phyloP scores from a whole-genome alignment of 176 grass and related monocot species.

The Triticum timopheevii region DNA sequence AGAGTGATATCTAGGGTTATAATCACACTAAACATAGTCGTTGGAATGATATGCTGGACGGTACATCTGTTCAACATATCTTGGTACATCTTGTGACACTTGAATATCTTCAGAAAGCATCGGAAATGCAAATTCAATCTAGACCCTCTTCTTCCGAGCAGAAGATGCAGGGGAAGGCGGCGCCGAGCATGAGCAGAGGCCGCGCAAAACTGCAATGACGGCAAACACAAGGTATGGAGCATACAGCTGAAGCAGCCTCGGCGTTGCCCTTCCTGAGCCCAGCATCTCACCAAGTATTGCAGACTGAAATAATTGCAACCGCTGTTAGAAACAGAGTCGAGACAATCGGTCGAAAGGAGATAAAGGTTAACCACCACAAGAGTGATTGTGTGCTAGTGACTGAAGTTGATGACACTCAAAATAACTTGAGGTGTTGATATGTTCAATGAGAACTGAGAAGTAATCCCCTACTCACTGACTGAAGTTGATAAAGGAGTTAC shows the following conservation, averaged over 20 bases:
- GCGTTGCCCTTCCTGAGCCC: slow-evolving; percentile 61
- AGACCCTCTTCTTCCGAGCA: slow-evolving; percentile 58
- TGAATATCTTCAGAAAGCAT: background rate
- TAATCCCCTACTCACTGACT: too few relatives aligned
- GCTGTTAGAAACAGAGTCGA: background rate
- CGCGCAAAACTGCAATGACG: slow-evolving; percentile 40
- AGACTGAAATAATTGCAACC: slow-evolving; percentile 42
- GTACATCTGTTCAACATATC: background rate
- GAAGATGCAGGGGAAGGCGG: background rate
- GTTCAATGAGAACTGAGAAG: too few relatives aligned
- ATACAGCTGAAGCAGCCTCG: slow-evolving; percentile 59
- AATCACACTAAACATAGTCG: too few relatives aligned
- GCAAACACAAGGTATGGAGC: slow-evolving; percentile 43
- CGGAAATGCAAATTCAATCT: slow-evolving; percentile 1
- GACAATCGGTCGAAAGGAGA: background rate
- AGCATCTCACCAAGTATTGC: slow-evolving; percentile 58
- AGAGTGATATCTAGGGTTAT: too few relatives aligned
- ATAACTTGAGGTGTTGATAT: too few relatives aligned
- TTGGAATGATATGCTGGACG: background rate
- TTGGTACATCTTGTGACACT: too few relatives aligned
- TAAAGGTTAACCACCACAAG: background rate
- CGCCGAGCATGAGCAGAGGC: slow-evolving; percentile 26
- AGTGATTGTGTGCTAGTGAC: too few relatives aligned
- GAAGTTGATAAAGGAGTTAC: too few relatives aligned
- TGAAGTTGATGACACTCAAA: too few relatives aligned